Evolutionary conservation across 371 early-diverging fungal genomes (phyloP), one percentile per base, ranked within the genome.

Genomic region (Saksenaea oblongispora): DNA sequence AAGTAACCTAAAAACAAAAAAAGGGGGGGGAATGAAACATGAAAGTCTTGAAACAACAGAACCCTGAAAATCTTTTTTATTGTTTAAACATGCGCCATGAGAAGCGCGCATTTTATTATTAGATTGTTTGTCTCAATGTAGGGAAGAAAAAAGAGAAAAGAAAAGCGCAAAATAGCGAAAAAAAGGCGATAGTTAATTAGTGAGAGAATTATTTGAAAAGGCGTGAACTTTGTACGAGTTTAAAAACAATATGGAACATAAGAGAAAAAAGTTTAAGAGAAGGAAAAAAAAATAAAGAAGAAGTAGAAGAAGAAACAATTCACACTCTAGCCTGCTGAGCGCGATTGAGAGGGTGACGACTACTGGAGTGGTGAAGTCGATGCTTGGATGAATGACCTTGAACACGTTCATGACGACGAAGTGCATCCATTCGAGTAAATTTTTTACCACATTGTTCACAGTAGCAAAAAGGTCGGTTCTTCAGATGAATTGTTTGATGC

Each of bases 381-480:
- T 47, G 51, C 22, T 47, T 47, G 18, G 51, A 47, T 47, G 69
- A 36, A 58, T 80, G 81, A 2, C 76, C 73, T 53, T 80, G 81
- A 5, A 78, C 76, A 28, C 78, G 61, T 63, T 80, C 81, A 65
- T 80, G 81, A 27, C 81, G 69, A 39, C 81, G 69, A n/a, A 80
- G 39, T 2, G 81, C 81, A 71, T 80, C 81, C 73, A 75, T 77
- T 7, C 81, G 57, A 35, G 81, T 80, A 57, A 80, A 80, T 39
- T 69, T 74, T 63, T 77, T 80, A 41, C 78, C 76, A 62, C 81
- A 80, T 55, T 71, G 68, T 26, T 71, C 59, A 35, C 81, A 80
- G 35, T 72, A 72, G 47, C 73, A 80, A 55, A 78, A 76, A 0
- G 78, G 76, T 34, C 81, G 59, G 37, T 80, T 78, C 54, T 75